Base-by-base conservation (phyloP, 176 grass and related monocot genomes). In the Cymbopogon citratus region DNA sequence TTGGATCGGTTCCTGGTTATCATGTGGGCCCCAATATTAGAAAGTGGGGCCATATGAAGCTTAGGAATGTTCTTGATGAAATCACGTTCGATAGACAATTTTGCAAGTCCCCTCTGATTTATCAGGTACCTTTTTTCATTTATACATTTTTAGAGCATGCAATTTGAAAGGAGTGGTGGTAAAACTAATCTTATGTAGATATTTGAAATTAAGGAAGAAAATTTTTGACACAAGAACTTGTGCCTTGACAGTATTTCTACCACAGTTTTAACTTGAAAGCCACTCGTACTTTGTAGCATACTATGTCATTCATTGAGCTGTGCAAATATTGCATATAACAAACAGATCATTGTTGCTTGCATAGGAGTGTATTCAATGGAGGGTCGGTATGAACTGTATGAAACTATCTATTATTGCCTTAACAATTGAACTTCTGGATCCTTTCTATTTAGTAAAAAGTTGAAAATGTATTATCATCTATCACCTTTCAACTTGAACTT, bases 31-130 rank as follows among this genome's bases (percentile, higher is more conserved):
- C 88, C 21, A 94, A 78, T 91, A 78, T 95, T 18, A 98, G 81
- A 67, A 94, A 83, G 56, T 98, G 95, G 95, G 95, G 95, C 14
- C 95, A 98, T 89, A 91, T 95, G 88, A 98, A 98, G 75, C 59
- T 98, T 77, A 87, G 90, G 78, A 89, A 18, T 87, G 66, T 98
- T 80, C 92, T 98, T 84, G 86, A 94, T 71, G 87, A 86, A 24
- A 88, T 84, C 54, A 63, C 75, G 82, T 98, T 94, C 65, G 84
- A 89, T 21, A 94, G 91, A 86, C 90, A 93, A 45, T 98, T 98
- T 85, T 86, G 79, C 73, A 91, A 93, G 82, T 93, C 95, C 18
- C 92, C 95, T 54, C 89, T 98, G 66, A 90, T 91, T 88, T 98
- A 94, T 84, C 92, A 98, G 95, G 95, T 91, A 41, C 7, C 29